These are phyloP conservation scores for Verbascum thapsus DNA, from an alignment of 257 asterid genomes.

Conservation along the genomic window DNA sequence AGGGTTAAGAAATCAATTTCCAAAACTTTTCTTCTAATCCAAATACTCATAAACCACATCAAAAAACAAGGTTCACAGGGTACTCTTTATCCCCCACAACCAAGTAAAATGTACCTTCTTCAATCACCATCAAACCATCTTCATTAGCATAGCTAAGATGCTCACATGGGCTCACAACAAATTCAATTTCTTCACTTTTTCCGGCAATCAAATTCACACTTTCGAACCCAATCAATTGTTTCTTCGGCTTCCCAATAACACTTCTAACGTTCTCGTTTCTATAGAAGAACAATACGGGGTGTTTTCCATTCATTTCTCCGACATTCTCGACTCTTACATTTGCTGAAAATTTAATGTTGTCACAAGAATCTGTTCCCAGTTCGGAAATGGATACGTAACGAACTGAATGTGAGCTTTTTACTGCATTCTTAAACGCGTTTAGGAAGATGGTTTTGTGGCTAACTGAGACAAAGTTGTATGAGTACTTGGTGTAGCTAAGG, in stretches of 20 bases:
- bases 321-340: slow-evolving; percentile 43
- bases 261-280: slow-evolving; percentile 25
- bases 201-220: slow-evolving; percentile 45
- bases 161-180: slow-evolving; percentile 51
- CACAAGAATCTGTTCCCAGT: slow-evolving; percentile 38
- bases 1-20: too few relatives aligned
- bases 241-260: slow-evolving; percentile 37
- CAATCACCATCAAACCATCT: slow-evolving; percentile 50
- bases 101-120: slow-evolving; percentile 44
- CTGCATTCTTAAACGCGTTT: background rate
- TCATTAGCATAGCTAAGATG: slow-evolving; percentile 49
- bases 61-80: slow-evolving; percentile 41
- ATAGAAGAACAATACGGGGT: slow-evolving; percentile 50
- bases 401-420: background rate
- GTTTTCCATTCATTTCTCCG: slow-evolving; percentile 53
- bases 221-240: slow-evolving; percentile 54
- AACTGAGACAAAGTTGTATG: slow-evolving; percentile 44
- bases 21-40: too few relatives aligned
- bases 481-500: slow-evolving; percentile 61
- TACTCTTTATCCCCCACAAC: slow-evolving; percentile 49
- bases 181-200: slow-evolving; percentile 34
- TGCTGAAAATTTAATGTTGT: slow-evolving; percentile 34
- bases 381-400: slow-evolving; percentile 35
- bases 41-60: background rate
- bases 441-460: slow-evolving; percentile 35